A percentile compares a stretch with the other conserved stretches of the same genome.
phyloP scores from a whole-genome alignment of 352 stramenopile species.

The Phytophthora tubulina region DNA sequence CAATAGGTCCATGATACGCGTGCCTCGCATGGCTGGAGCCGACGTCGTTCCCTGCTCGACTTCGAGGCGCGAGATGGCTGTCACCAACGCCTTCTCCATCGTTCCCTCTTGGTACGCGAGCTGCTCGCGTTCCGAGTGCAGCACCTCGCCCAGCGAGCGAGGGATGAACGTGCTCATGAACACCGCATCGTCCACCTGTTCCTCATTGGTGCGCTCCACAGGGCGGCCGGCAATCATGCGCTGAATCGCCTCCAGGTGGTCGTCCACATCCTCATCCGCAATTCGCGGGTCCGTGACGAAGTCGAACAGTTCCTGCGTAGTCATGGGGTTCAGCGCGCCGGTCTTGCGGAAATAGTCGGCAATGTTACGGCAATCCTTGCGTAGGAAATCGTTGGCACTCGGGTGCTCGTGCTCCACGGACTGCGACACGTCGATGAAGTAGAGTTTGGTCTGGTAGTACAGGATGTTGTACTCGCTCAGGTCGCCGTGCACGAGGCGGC shows the following conservation, averaged over 20 bases:
- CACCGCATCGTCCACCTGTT: slow-evolving; percentile 95
- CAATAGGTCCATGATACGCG: slow-evolving; percentile 79
- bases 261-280: slow-evolving; percentile 82
- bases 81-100: slow-evolving; percentile 86
- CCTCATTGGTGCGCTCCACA: slow-evolving; percentile 63
- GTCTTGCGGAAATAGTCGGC: slow-evolving; percentile 97
- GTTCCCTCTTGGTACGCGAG: slow-evolving; percentile 87
- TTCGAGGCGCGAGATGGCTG: slow-evolving; percentile 82
- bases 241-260: slow-evolving; percentile 92
- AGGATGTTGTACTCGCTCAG: slow-evolving; percentile 99
- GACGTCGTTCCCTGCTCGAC: slow-evolving; percentile 43
- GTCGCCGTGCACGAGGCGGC: slow-evolving; percentile 98
- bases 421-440: slow-evolving; percentile 99
- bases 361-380: slow-evolving; percentile 98
- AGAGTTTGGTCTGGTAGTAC: slow-evolving; percentile 97
- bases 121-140: slow-evolving; percentile 89
- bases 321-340: slow-evolving; percentile 93
- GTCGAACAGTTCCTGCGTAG: slow-evolving; percentile 96
- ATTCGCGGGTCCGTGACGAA: slow-evolving; percentile 92
- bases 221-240: slow-evolving; percentile 83
- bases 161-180: slow-evolving; percentile 96
- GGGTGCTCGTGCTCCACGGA: slow-evolving; percentile 99
- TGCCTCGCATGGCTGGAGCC: slow-evolving; percentile 39
- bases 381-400: slow-evolving; percentile 97
- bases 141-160: slow-evolving; percentile 95